phyloP scores from a whole-genome alignment of 2,329 filamentous ascomycete genomes.

The Cercospora zeina region DNA sequence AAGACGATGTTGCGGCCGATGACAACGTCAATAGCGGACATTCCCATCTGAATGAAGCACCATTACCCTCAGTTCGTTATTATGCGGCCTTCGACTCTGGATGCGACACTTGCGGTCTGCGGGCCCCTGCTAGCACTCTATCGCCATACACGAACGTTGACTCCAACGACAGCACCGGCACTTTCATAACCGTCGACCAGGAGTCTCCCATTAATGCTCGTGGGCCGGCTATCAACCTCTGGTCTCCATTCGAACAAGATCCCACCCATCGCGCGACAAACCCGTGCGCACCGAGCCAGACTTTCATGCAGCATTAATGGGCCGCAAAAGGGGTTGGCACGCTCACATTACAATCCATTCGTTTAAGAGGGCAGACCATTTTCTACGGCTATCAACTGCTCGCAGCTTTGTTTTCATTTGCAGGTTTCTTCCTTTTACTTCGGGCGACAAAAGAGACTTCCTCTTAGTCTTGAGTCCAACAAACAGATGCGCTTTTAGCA shows the following conservation, averaged over 20 bases:
- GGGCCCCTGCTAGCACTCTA: slow-evolving; percentile 10
- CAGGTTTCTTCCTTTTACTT: no score
- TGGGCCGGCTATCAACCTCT: slow-evolving; percentile 18
- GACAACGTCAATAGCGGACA: slow-evolving; percentile 3
- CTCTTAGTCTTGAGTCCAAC: no score
- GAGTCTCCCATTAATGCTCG: slow-evolving; percentile 13
- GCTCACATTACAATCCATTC: no score
- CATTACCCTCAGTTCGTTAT: slow-evolving; percentile 13
- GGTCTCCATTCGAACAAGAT: slow-evolving; percentile 20
- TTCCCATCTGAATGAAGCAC: slow-evolving; percentile 5
- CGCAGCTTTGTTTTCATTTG: no score
- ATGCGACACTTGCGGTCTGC: slow-evolving; percentile 17
- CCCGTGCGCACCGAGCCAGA: no score
- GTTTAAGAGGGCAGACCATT: no score
- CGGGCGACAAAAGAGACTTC: no score
- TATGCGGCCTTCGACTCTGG: slow-evolving; percentile 15
- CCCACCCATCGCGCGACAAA: slow-evolving; percentile 15
- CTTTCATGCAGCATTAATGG: no score
- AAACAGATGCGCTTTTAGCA: no score
- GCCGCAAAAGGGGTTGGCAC: no score
- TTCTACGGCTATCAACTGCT: no score
- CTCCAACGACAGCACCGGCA: slow-evolving; percentile 24
- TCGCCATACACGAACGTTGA: slow-evolving; percentile 14
- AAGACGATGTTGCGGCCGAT: not conserved
- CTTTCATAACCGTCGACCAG: slow-evolving; percentile 25